Evolutionary conservation across 2,329 filamentous ascomycete genomes (phyloP).

Genomic region (Harringtonia aguacate): DNA sequence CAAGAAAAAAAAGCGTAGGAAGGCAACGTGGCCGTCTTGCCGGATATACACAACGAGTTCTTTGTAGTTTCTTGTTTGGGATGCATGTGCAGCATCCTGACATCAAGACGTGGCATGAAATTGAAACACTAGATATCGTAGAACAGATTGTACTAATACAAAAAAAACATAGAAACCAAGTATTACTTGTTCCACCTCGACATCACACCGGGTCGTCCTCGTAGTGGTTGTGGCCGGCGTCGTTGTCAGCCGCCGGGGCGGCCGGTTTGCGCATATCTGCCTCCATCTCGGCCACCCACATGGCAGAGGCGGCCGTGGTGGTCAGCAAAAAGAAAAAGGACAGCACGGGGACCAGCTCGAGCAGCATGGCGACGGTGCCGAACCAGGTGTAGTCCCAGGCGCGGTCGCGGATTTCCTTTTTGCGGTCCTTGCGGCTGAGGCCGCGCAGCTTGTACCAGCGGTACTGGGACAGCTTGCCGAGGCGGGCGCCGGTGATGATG

Average conservation of each 20-base stretch:
- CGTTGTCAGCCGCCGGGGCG: slow-evolving; percentile 31
- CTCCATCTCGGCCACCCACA: slow-evolving; percentile 80
- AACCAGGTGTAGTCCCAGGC: slow-evolving; percentile 89
- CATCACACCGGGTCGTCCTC: slow-evolving; percentile 14
- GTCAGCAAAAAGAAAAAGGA: slow-evolving; percentile 95
- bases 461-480: slow-evolving; percentile 84
- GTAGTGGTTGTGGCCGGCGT: slow-evolving; percentile 27
- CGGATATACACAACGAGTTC: no score
- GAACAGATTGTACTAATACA: no score
- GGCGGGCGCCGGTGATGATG: slow-evolving; percentile 73
- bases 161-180: no score
- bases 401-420: slow-evolving; percentile 54
- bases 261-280: not conserved
- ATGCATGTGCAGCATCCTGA: no score
- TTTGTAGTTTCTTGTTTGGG: no score
- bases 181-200: no score
- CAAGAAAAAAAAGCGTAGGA: not conserved
- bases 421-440: slow-evolving; percentile 62
- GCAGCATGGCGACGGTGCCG: slow-evolving; percentile 60
- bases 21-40: no score
- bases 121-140: no score
- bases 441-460: slow-evolving; percentile 77
- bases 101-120: no score
- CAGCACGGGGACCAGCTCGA: slow-evolving; percentile 80
- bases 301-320: slow-evolving; percentile 69